Evolutionary conservation across 1,139 yeast genomes (phyloP).

Genomic region (Wickerhamomyces sp.): DNA sequence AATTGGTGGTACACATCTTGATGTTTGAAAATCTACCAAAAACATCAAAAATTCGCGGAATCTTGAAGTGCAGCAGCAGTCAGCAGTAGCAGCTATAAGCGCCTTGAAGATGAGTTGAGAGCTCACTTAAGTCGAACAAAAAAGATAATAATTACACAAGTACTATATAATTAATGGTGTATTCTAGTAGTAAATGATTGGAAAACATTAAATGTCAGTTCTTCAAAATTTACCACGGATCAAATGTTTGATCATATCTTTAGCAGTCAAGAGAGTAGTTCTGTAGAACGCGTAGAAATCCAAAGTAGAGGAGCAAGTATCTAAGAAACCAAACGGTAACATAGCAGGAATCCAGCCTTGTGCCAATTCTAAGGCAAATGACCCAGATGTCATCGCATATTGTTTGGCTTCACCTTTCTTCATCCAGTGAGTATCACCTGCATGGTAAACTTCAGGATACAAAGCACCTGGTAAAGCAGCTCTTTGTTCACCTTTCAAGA

Average conservation of each 20-base stretch:
- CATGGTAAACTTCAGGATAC: conserved; percentile 59
- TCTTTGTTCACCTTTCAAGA: conserved; percentile 69
- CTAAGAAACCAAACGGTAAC: conserved; percentile 93
- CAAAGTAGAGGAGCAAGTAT: conserved; percentile 71
- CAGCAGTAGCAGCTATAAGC: too few species aligned
- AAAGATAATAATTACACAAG: too few species aligned
- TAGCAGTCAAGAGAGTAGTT: conserved; percentile 71
- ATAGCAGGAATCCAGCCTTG: conserved; percentile 99
- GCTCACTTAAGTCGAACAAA: too few species aligned
- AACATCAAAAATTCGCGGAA: too few species aligned
- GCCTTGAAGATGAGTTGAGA: too few species aligned
- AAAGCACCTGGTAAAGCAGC: conserved; percentile 67
- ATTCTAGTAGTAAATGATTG: too few species aligned
- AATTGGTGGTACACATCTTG: too few species aligned
- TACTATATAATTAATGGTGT: too few species aligned
- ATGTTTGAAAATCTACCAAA: too few species aligned
- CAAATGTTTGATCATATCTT: conserved; percentile 69
- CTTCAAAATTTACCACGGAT: conserved; percentile 58
- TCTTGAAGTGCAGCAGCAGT: too few species aligned
- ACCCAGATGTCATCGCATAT: conserved; percentile 75
- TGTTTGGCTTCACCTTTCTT: conserved; percentile 72
- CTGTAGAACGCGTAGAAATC: conserved; percentile 65
- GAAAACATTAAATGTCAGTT: too few species aligned
- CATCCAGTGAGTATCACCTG: conserved; percentile 83
- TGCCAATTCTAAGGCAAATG: conserved; percentile 90